Evolutionary conservation across 371 early-diverging fungal genomes (phyloP), one percentile per base, ranked within the genome.

Genomic region (Entomophthora muscae): DNA sequence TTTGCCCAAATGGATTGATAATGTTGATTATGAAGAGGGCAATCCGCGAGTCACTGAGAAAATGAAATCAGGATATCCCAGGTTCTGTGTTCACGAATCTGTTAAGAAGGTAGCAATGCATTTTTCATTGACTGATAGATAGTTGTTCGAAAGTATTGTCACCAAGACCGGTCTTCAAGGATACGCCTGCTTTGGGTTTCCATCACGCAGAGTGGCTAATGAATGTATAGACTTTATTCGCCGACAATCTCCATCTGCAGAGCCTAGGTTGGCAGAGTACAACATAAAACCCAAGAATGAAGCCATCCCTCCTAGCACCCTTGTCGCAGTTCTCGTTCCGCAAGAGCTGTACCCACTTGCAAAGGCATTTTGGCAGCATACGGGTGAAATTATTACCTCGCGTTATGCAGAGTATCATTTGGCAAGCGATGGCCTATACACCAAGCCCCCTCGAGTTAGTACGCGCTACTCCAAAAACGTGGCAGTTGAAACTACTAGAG

Each of bases 301-400:
- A n/a, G n/a, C n/a, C n/a, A n/a, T n/a, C n/a, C n/a, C n/a, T n/a
- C n/a, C n/a, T n/a, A n/a, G n/a, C n/a, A n/a, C n/a, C n/a, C n/a
- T n/a, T n/a, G n/a, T n/a, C n/a, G n/a, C n/a, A n/a, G n/a, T 89
- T 12, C 65, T 93, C 33, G 89, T 90, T 71, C 86, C 89, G 2
- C 69, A 72, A 65, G 81, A 79, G 3, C 79, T 79, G 30, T 81
- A 80, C 55, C 65, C 76, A 2, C 69, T 87, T 33, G 94, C 88
- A 3, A 95, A 93, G 67, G 83, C 81, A 73, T 93, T 82, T 65
- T 96, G 97, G 97, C 95, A 95, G 71, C 95, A 95, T 69, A 71
- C 90, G 1, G 97, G 97, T 24, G 89, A 88, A 52, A 89, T 85
- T 59, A 80, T 96, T 51, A 82, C 89, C 0, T 89, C 91, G 0